Conservation (phyloP, 495 filamentous ascomycete species). For the Penicillium fimorum region DNA sequence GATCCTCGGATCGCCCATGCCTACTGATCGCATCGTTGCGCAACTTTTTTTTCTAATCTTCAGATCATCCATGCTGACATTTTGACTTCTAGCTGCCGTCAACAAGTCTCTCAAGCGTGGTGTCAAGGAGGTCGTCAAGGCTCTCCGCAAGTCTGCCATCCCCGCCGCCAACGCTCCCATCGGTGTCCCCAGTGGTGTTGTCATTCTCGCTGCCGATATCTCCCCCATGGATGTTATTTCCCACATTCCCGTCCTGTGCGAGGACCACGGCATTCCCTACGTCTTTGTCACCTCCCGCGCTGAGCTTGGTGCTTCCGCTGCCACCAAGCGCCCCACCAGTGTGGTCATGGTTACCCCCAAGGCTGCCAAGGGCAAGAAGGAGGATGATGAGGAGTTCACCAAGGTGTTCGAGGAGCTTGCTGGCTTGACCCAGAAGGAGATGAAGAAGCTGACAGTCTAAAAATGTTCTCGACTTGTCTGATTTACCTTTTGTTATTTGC, state of each 20-base stretch:
- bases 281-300: slow-evolving; percentile 84
- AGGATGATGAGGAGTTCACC: slow-evolving; percentile 64
- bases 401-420: slow-evolving; percentile 70
- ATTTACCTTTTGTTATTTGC: slow-evolving; percentile 29
- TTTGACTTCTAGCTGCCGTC: slow-evolving; percentile 66
- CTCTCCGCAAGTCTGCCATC: slow-evolving; percentile 81
- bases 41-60: slow-evolving; percentile 5
- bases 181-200: slow-evolving; percentile 63
- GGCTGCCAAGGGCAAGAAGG: slow-evolving; percentile 54
- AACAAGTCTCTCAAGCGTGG: slow-evolving; percentile 91
- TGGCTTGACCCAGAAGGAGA: slow-evolving; percentile 73
- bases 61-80: slow-evolving; percentile 21
- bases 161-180: slow-evolving; percentile 50
- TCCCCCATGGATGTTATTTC: slow-evolving; percentile 96
- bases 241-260: slow-evolving; percentile 94
- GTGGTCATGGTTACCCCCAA: slow-evolving; percentile 80
- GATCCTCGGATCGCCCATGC: neutral
- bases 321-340: slow-evolving; percentile 92
- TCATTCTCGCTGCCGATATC: slow-evolving; percentile 94
- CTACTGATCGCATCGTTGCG: slow-evolving; percentile 2
- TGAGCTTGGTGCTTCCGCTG: slow-evolving; percentile 85
- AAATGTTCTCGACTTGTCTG: slow-evolving; percentile 24
- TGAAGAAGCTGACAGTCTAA: slow-evolving; percentile 48
- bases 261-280: slow-evolving; percentile 94
- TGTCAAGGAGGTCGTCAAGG: slow-evolving; percentile 98